Conservation (phyloP, 129 eudicot genomes). For the Pittosporum tobira region DNA sequence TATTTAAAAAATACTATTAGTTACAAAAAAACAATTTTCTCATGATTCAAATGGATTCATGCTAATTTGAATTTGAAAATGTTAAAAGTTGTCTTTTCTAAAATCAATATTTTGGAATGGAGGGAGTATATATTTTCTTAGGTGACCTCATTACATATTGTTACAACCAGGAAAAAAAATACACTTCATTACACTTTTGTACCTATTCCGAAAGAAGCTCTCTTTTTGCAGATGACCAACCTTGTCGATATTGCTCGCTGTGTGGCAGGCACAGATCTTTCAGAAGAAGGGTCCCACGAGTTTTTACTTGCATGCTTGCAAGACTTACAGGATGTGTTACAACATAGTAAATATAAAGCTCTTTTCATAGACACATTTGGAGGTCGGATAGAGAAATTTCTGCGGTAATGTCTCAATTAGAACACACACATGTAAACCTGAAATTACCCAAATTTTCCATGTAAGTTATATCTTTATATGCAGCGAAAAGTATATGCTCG, state of each 20-base stretch:
- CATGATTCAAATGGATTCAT: too few relatives aligned
- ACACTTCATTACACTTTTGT: background rate
- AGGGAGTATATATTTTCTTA: too few relatives aligned
- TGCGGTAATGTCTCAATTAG: conserved; percentile 36
- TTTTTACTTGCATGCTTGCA: conserved; percentile 57
- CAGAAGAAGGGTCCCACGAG: conserved; percentile 55
- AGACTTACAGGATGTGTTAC: conserved; percentile 68
- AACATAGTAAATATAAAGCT: conserved; percentile 49
- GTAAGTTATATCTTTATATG: conserved; percentile 14
- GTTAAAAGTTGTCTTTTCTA: too few relatives aligned
- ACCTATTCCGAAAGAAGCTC: background rate
- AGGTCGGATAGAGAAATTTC: conserved; percentile 59
- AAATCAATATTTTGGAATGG: too few relatives aligned
- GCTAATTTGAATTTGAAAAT: too few relatives aligned
- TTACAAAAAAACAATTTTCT: too few relatives aligned
- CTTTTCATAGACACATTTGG: conserved; percentile 88
- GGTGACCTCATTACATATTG: background rate
- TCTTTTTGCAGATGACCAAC: conserved; percentile 50
- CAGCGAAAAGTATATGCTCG: conserved; percentile 74
- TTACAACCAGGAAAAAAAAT: too few relatives aligned
- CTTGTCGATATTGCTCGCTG: conserved; percentile 69
- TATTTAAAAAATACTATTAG: too few relatives aligned
- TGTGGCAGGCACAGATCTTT: conserved; percentile 56
- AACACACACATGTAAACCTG: background rate
- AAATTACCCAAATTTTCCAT: conserved; percentile 6